phyloP scores from a whole-genome alignment of 179 eudicot species.

The Drosera spatulata region DNA sequence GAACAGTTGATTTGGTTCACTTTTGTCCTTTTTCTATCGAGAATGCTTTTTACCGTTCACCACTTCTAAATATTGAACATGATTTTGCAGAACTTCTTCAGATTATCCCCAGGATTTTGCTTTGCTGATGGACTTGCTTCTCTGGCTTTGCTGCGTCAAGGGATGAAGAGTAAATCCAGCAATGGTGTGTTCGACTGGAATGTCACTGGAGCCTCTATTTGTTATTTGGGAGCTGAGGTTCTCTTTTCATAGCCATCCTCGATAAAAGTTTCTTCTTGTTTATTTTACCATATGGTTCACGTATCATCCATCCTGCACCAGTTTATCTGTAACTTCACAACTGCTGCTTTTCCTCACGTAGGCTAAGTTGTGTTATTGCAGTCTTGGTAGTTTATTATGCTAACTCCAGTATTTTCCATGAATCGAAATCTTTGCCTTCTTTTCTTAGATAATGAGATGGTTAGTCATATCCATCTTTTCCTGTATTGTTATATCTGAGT shows the following conservation, averaged over 20 bases:
- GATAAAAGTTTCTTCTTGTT: not conserved
- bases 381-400: too few relatives aligned
- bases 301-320: not conserved
- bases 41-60: too few relatives aligned
- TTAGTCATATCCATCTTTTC: too few relatives aligned
- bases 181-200: constrained; percentile 76
- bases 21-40: too few relatives aligned
- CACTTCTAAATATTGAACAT: constrained; percentile 3
- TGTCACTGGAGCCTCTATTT: constrained; percentile 87
- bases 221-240: constrained; percentile 88
- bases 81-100: constrained; percentile 67
- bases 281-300: not conserved
- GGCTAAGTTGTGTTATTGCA: too few relatives aligned
- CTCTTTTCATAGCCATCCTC: constrained; percentile 14
- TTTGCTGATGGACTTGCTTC: constrained; percentile 99
- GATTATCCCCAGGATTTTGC: constrained; percentile 97
- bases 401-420: too few relatives aligned
- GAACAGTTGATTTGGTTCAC: too few relatives aligned
- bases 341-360: too few relatives aligned
- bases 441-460: too few relatives aligned
- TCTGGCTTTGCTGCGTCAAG: constrained; percentile 90
- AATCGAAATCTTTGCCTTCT: too few relatives aligned
- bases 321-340: too few relatives aligned
- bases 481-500: too few relatives aligned
- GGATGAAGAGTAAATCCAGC: constrained; percentile 74